These are phyloP conservation scores for Suhomyces prunicola DNA, from an alignment of 805 yeast species.

Conservation along the genomic window DNA sequence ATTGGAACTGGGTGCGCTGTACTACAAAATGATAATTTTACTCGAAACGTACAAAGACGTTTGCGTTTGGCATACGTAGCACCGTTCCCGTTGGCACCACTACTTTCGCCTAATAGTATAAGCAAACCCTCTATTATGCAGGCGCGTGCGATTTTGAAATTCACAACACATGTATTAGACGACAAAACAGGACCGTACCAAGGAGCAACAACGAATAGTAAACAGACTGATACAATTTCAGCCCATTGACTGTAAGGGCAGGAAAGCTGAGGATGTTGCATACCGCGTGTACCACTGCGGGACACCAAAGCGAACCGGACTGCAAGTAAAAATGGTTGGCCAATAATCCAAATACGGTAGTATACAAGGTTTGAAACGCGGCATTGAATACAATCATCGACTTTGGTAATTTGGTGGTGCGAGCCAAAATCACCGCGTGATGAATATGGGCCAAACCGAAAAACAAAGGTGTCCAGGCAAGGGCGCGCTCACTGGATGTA, in stretches of 20 bases:
- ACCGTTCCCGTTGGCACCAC: neutral
- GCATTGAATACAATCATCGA: slow-evolving; percentile 34
- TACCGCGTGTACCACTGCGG: slow-evolving; percentile 56
- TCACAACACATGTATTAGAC: neutral
- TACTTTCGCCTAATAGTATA: neutral
- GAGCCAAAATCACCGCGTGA: slow-evolving; percentile 54
- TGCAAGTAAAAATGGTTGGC: slow-evolving; percentile 56
- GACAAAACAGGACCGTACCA: slow-evolving; percentile 42
- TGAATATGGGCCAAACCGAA: slow-evolving; percentile 81
- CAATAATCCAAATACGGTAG: slow-evolving; percentile 68
- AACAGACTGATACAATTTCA: slow-evolving; percentile 12
- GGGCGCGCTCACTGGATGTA: neutral
- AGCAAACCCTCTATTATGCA: neutral
- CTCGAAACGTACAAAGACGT: neutral
- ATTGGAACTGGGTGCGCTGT: neutral
- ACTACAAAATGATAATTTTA: neutral
- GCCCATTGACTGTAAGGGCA: slow-evolving; percentile 15
- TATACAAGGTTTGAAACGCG: slow-evolving; percentile 57
- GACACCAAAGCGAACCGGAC: slow-evolving; percentile 51
- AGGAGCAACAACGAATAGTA: slow-evolving; percentile 39
- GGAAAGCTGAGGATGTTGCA: slow-evolving; percentile 79
- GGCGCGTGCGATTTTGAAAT: neutral
- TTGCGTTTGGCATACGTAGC: neutral
- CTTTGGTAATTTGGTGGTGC: slow-evolving; percentile 17
- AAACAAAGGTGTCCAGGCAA: slow-evolving; percentile 49